These are phyloP conservation scores for Sphaerulina musiva DNA, from an alignment of 2,329 filamentous ascomycete species.

Conservation along the genomic window DNA sequence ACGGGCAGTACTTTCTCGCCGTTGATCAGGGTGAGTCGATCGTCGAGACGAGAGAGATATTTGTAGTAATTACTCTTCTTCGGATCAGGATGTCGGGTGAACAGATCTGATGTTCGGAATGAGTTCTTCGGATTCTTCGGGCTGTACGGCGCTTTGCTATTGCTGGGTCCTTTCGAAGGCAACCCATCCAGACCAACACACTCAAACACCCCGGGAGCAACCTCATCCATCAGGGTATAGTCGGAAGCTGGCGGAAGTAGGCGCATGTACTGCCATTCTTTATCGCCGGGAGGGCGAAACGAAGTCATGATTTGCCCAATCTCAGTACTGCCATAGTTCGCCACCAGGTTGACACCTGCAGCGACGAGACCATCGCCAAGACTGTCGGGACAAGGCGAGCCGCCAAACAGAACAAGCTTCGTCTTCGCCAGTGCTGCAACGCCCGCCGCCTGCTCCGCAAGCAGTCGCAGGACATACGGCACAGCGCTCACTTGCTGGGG, in stretches of 20 bases:
- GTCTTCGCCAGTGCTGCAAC: slow-evolving; percentile 25
- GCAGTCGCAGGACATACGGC: slow-evolving; percentile 58
- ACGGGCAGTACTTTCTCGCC: slow-evolving; percentile 48
- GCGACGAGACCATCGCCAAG: slow-evolving; percentile 32
- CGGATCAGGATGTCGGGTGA: slow-evolving; percentile 34
- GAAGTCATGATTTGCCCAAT: slow-evolving; percentile 58
- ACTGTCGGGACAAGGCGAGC: slow-evolving; percentile 32
- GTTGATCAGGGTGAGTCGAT: slow-evolving; percentile 44
- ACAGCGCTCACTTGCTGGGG: slow-evolving; percentile 52
- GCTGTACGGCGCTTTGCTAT: slow-evolving; percentile 33
- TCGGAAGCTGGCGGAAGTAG: slow-evolving; percentile 32
- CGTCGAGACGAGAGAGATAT: slow-evolving; percentile 43
- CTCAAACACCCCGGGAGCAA: slow-evolving; percentile 38
- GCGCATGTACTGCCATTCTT: slow-evolving; percentile 54
- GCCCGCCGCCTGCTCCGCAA: slow-evolving; percentile 54
- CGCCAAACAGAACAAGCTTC: slow-evolving; percentile 31
- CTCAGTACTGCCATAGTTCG: slow-evolving; percentile 48
- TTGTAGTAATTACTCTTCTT: slow-evolving; percentile 42
- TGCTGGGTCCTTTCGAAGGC: slow-evolving; percentile 37
- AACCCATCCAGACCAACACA: slow-evolving; percentile 36
- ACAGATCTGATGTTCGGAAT: slow-evolving; percentile 42
- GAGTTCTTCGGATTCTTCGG: slow-evolving; percentile 40
- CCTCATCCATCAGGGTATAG: slow-evolving; percentile 31
- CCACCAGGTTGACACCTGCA: slow-evolving; percentile 32
- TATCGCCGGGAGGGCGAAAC: slow-evolving; percentile 47